Percentiles rank a stretch among this genome's conserved stretches.
phyloP scores from a whole-genome alignment of 108 stramenopile species.

The Halocafeteria seosinensis region DNA sequence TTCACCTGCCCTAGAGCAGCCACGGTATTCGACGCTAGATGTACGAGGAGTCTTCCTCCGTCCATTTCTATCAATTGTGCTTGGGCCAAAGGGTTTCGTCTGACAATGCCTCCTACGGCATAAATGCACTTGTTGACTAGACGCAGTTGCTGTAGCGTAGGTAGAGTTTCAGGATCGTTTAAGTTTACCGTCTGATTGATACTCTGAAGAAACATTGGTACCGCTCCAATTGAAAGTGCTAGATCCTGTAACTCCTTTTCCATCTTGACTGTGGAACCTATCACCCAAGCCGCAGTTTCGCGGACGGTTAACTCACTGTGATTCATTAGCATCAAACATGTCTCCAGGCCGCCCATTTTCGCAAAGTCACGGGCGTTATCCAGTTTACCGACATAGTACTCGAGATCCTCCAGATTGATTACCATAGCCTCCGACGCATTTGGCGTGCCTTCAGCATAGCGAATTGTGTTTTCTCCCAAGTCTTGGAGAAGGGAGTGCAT shows the following conservation, averaged over 20 bases:
- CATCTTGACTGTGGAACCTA: neutral
- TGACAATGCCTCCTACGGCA: no score
- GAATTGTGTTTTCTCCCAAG: no score
- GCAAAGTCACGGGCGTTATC: neutral
- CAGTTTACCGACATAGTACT: neutral
- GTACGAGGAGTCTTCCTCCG: no score
- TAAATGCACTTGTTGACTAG: no score
- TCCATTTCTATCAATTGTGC: no score
- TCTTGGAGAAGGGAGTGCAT: neutral
- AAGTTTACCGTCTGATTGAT: no score
- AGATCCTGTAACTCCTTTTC: neutral
- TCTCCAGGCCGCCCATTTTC: neutral
- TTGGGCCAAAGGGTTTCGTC: no score
- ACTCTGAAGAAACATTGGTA: no score
- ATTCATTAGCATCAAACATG: neutral
- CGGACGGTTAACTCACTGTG: neutral
- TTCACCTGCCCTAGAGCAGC: no score
- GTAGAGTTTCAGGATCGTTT: no score
- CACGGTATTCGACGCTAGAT: no score
- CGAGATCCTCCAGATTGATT: neutral
- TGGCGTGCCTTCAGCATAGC: neutral
- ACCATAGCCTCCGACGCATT: neutral
- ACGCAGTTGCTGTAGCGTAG: no score
- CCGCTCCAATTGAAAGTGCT: neutral
- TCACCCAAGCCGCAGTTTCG: neutral